These are phyloP conservation scores for Spiraea crenata DNA, from an alignment of 331 rosid species.

Conservation along the genomic window DNA sequence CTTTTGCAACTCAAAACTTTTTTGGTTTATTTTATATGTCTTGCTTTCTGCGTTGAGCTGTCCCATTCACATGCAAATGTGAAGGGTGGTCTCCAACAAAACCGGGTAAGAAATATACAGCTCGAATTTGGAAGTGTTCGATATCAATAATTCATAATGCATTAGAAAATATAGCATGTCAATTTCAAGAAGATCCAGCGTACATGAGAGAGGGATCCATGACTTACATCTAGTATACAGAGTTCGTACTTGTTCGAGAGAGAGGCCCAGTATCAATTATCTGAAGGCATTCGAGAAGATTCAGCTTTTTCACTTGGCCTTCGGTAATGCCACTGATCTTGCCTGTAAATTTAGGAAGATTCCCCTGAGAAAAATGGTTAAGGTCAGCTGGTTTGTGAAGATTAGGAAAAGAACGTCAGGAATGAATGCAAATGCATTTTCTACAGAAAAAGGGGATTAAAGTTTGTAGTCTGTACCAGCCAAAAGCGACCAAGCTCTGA, in stretches of 20 bases:
- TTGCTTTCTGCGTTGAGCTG: not conserved
- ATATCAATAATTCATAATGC: constrained; percentile 6
- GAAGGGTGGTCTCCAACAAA: constrained; percentile 1
- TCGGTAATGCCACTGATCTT: constrained; percentile 54
- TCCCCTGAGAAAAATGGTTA: constrained; percentile 60
- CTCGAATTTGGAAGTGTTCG: not conserved
- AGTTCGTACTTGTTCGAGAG: constrained; percentile 3
- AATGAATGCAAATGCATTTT: not conserved
- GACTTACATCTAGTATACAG: not conserved
- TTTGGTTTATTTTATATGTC: not conserved
- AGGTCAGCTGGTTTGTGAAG: not conserved
- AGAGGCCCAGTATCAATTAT: constrained; percentile 9
- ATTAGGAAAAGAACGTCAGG: not conserved
- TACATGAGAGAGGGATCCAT: not conserved
- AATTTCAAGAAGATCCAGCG: not conserved
- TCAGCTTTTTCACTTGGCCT: constrained; percentile 35
- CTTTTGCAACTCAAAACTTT: not conserved
- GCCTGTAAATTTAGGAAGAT: constrained; percentile 80
- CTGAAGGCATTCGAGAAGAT: not conserved
- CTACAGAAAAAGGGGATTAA: not conserved
- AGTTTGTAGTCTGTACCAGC: constrained; percentile 55
- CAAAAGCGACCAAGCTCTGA: constrained; percentile 70
- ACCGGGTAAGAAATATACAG: not conserved
- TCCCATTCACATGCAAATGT: not conserved
- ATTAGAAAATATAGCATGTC: not conserved